Percentiles rank a stretch among this genome's conserved stretches.
Conservation (phyloP, 164 flowering plant genomes). For the Tetrastigma voinierianum region DNA sequence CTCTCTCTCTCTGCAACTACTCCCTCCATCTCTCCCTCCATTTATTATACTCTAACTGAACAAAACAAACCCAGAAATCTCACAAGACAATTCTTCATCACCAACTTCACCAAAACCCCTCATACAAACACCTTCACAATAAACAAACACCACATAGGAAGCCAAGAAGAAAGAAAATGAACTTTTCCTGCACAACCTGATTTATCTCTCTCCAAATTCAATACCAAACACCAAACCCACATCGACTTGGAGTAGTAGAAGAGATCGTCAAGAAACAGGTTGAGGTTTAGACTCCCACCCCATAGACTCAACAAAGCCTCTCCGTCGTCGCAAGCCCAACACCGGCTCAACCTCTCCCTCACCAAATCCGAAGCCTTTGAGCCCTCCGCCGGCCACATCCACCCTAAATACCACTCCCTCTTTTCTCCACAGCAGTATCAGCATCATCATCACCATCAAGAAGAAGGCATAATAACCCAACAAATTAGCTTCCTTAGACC, state of each 20-base stretch:
- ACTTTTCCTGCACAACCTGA: constrained; percentile 96
- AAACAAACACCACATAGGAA: background rate
- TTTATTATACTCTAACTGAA: constrained; percentile 14
- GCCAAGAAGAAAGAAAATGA: constrained; percentile 40
- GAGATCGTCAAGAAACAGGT: constrained; percentile 46
- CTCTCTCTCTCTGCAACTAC: constrained; percentile 53
- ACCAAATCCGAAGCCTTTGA: constrained; percentile 42
- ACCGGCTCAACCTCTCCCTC: constrained; percentile 51
- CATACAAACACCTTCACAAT: background rate
- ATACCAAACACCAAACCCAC: constrained; percentile 69
- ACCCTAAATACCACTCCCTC: constrained; percentile 5
- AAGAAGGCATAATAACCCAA: constrained; percentile 29
- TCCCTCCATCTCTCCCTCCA: constrained; percentile 32
- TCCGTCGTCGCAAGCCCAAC: constrained; percentile 26
- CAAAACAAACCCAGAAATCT: constrained; percentile 11
- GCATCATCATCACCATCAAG: constrained; percentile 18
- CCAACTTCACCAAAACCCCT: background rate
- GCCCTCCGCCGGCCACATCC: constrained; percentile 16
- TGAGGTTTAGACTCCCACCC: too few relatives aligned
- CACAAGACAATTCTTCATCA: constrained; percentile 9
- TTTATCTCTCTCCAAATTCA: constrained; percentile 83
- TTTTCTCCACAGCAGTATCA: constrained; percentile 20
- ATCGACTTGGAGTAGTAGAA: constrained; percentile 35
- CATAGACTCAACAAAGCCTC: constrained; percentile 38
- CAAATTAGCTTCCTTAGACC: constrained; percentile 66